Base-by-base conservation (phyloP, 768 basidiomycete genomes). In the Galerina sulciceps region DNA sequence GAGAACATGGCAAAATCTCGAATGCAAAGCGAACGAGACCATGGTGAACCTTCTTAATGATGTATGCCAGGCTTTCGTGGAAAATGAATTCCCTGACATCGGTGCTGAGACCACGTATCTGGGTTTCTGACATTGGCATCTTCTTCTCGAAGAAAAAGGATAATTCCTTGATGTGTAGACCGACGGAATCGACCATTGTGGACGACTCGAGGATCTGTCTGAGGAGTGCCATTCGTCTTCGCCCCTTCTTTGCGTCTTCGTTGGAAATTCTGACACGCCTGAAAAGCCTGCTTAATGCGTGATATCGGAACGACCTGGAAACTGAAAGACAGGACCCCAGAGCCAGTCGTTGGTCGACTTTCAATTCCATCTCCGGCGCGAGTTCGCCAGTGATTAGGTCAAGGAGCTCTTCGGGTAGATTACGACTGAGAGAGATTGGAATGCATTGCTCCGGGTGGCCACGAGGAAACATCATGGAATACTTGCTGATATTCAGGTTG, bases 381-480 rank as follows among this genome's bases (percentile, higher is more conserved):
- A 55, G 44, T 35, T 45, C 54, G 18, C 38, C 43, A 22, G 47
- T 46, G 35, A 55, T 42, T 17, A 13, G 20, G 54, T 55, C 54
- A n/a, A 55, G 22, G 15, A 55, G 43, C 44, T 55, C 54, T 31
- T 31, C 26, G 8, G 26, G 26, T 31, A 31, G 26, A 8, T 31
- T 31, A 31, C 26, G 26, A 8, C 5, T 31, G 26, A 8, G 26
- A 4, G 26, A 5, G 26, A 31, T 8, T 31, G 26, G 26, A 31
- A 8, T 31, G 26, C 8, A 8, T 31, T 5, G 26, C 8, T 31
- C 26, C 26, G 26, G 8, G 8, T 31, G 26, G 8, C 26, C 26
- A 31, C 8, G 26, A 31, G 26, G 26, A 5, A 31, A 8, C 26
- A 31, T 31, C 2, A 8, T n/a, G n/a, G n/a, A n/a, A n/a, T 31